Base-by-base conservation (phyloP, 768 basidiomycete species). In the Lentinula guzmanii region DNA sequence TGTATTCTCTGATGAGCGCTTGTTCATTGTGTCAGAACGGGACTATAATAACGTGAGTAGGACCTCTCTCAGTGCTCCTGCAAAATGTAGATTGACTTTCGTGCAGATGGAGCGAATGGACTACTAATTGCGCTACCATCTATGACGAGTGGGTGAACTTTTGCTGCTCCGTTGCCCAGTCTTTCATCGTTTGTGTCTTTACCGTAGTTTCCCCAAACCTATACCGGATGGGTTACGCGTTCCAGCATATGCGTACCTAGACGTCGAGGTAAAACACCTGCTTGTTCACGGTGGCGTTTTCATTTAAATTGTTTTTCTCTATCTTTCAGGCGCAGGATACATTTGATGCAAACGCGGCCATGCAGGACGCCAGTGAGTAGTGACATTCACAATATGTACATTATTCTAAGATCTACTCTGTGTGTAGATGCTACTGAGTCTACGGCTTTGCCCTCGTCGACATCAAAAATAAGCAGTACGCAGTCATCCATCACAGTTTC, bases 231-330 rank as follows among this genome's bases (percentile, higher is more conserved):
- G 78, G 8, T 75, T 81, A 1, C 71, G 74, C 10, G 76, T 88
- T 18, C 86, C 86, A 8, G 78, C 77, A 10, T 89, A 86, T 86
- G 86, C 86, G 11, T 89, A 81, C 62, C 71, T 82, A 37, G 79
- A 85, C 60, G 79, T 87, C 21, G 69, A 75, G 66, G 79, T 80
- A 66, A 13, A 50, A 66, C 24, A 43, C 4, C 35, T 45, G 37
- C 31, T 16, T 13, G 18, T 5, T n/a, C 18, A 18, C 5, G 8
- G 9, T 62, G 8, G 24, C 16, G 18, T n/a, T 5, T 13, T 57
- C 16, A 62, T 41, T 18, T 11, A 21, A 43, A 11, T 21, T 8
- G 2, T 13, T 11, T 56, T 43, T 28, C 2, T 45, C 0, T 11
- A 35, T 3, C 33, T 15, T 39, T 16, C 55, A 81, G 77, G 59